Percentiles rank a stretch among this genome's conserved stretches.
Conservation (phyloP, 495 filamentous ascomycete genomes). For the Podospora pseudopauciseta region DNA sequence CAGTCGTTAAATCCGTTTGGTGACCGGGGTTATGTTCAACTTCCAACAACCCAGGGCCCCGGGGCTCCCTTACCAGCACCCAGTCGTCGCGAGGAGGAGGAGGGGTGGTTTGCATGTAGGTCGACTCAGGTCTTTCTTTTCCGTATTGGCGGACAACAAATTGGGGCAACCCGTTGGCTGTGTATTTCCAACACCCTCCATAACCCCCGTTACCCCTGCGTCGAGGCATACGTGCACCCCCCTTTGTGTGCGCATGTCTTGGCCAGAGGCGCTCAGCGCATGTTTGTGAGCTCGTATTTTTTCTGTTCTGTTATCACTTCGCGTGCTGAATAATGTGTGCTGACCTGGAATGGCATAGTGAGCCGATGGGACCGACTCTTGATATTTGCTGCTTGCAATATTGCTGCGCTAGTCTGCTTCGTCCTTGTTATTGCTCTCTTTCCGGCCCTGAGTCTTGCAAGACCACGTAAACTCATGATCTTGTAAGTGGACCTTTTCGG, state of each 20-base stretch:
- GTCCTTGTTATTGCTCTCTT: constrained; percentile 86
- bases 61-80: constrained; percentile 86
- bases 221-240: neutral
- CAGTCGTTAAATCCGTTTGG: constrained; percentile 88
- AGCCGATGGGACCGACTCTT: constrained; percentile 95
- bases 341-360: constrained; percentile 52
- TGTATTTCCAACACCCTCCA: constrained; percentile 5
- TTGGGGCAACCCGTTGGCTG: constrained; percentile 22
- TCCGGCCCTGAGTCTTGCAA: constrained; percentile 64
- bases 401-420: constrained; percentile 88
- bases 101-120: constrained; percentile 94
- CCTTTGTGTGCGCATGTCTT: neutral
- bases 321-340: neutral
- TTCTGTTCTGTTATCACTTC: neutral
- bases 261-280: neutral
- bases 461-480: constrained; percentile 90
- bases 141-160: neutral
- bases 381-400: constrained; percentile 86
- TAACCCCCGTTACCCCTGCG: neutral
- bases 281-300: neutral
- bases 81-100: constrained; percentile 85
- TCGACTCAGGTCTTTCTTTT: constrained; percentile 37
- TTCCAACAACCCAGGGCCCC: constrained; percentile 78
- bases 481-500: constrained; percentile 64
- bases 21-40: constrained; percentile 81